These are phyloP conservation scores for Carex scoparia DNA, from an alignment of 176 grass and related monocot genomes.

Conservation along the genomic window DNA sequence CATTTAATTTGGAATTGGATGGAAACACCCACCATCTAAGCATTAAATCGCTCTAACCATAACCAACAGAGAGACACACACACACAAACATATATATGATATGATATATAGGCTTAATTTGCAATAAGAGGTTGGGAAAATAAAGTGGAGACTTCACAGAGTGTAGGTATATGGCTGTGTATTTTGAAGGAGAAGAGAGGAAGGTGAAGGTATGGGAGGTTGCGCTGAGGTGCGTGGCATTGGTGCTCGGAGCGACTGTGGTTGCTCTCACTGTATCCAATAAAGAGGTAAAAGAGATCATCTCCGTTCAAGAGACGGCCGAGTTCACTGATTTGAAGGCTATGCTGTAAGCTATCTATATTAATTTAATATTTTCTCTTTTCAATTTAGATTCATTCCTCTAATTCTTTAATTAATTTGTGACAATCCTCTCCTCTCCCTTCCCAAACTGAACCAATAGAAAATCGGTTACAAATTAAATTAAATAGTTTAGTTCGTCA, in stretches of 20 bases:
- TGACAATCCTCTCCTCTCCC: neutral
- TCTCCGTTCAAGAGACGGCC: slow-evolving; percentile 74
- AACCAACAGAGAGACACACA: no score
- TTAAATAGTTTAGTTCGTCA: no score
- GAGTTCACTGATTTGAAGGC: slow-evolving; percentile 76
- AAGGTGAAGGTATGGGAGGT: slow-evolving; percentile 61
- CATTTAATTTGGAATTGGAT: neutral
- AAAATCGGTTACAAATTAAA: no score
- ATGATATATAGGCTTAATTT: neutral
- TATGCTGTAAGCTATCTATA: slow-evolving; percentile 53
- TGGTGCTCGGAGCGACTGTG: slow-evolving; percentile 56
- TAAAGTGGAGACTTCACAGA: neutral
- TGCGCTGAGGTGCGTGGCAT: slow-evolving; percentile 51
- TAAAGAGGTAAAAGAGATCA: slow-evolving; percentile 50
- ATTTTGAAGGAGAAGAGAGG: slow-evolving; percentile 71
- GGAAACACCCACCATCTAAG: neutral
- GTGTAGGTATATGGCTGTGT: slow-evolving; percentile 40
- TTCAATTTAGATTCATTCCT: neutral
- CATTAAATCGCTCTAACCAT: no score
- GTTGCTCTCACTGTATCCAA: slow-evolving; percentile 56
- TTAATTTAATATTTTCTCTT: neutral
- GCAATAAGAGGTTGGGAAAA: neutral
- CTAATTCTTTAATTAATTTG: neutral
- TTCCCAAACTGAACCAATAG: no score
- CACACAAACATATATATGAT: neutral